A percentile compares a stretch with the other conserved stretches of the same genome.
Conservation (phyloP, 2,329 filamentous ascomycete genomes). For the Pseudogymnoascus sp. region DNA sequence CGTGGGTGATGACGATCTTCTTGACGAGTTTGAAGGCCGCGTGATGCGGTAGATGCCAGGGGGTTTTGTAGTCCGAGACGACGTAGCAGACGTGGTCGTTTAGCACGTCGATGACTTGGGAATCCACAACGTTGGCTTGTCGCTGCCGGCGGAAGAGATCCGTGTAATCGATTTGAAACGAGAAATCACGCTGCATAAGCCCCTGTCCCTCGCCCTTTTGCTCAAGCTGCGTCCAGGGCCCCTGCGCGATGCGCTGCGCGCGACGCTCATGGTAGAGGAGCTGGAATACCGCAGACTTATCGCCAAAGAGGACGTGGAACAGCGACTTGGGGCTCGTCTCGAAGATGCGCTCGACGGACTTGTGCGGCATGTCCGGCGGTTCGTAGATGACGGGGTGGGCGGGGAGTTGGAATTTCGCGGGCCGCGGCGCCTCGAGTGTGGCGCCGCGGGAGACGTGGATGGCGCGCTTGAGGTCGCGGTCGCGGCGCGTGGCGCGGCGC, state of each 20-base stretch:
- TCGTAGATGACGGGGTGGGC: constrained; percentile 73
- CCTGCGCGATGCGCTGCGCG: constrained; percentile 73
- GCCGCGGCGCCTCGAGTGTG: constrained; percentile 29
- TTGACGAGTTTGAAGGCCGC: constrained; percentile 72
- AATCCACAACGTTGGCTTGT: constrained; percentile 62
- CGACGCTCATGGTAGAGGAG: constrained; percentile 78
- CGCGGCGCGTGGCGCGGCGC: constrained; percentile 30
- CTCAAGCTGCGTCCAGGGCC: constrained; percentile 70
- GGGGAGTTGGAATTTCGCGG: constrained; percentile 68
- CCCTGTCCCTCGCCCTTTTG: constrained; percentile 35
- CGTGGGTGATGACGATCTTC: constrained; percentile 89
- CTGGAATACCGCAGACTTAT: constrained; percentile 91
- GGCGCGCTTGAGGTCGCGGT: constrained; percentile 45
- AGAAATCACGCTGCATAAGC: constrained; percentile 68
- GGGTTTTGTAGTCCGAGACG: constrained; percentile 52
- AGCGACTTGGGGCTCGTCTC: constrained; percentile 88
- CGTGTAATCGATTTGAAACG: constrained; percentile 63
- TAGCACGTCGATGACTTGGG: constrained; percentile 77
- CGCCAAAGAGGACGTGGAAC: constrained; percentile 93
- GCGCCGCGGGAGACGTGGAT: constrained; percentile 56
- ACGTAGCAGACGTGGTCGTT: constrained; percentile 67
- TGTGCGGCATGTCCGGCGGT: constrained; percentile 69
- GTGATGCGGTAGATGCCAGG: constrained; percentile 75
- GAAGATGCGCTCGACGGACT: constrained; percentile 72
- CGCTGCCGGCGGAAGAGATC: constrained; percentile 56